Base-by-base conservation (phyloP, 73 alveolate species). In the Blepharisma stoltei region DNA sequence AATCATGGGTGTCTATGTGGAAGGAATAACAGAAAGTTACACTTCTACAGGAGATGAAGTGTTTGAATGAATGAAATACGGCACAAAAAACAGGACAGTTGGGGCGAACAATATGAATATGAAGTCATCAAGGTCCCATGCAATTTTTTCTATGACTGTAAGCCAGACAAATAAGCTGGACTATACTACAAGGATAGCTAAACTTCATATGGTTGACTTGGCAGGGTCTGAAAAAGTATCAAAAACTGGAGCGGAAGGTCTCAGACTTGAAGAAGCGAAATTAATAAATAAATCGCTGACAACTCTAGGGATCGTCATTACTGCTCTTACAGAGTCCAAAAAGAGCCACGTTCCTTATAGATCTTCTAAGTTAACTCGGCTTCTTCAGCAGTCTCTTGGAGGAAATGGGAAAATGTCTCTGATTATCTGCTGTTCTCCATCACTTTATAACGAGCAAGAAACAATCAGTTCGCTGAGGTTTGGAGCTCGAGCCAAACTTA, bases 401-500 rank as follows among this genome's bases (percentile, higher is more conserved):
- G 99, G 99, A 21, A 96, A 96, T 85, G 90, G 98, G 9, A 96
- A 96, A 78, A 96, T 98, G 6, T 98, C 93, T 27, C 95, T 96
- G 98, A 93, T 96, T 50, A 98, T 98, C 6, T 94, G 95, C 65
- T 83, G 94, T 8, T 96, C 98, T 1, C 99, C 99, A 43, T 98
- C 98, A 27, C 97, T 90, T 83, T 94, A 94, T 83, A 96, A 96
- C 84, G 93, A 90, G 52, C 98, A 94, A 55, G 99, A 96, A 91
- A 92, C 99, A 7, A 76, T 96, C 54, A 84, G 97, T 6, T 94
- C 99, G 48, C 79, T 96, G n/a, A 83, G 99, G 76, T 96, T 94
- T 87, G 99, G 98, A 0, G 90, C 92, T 43, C 85, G 99, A 78
- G 99, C 99, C 11, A 96, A 96, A 82, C 86, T 87, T 55, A 96